A percentile compares a stretch with the other conserved stretches of the same genome.
phyloP scores from a whole-genome alignment of 352 stramenopile genomes.

The Porosira glacialis region DNA sequence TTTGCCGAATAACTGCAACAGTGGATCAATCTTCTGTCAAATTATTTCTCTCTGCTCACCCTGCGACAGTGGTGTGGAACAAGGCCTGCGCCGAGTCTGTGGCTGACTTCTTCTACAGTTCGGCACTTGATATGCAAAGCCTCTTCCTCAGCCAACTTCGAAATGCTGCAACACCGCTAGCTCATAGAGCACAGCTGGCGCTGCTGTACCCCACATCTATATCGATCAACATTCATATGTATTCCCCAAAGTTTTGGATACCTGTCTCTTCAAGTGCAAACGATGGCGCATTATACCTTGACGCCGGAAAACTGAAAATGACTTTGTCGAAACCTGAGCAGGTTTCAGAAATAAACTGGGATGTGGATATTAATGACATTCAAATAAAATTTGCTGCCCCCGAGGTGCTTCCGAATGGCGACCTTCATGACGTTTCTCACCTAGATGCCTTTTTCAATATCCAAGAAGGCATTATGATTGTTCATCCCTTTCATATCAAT shows the following conservation, averaged over 20 bases:
- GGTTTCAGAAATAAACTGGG: slow-evolving; percentile 46
- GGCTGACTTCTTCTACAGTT: slow-evolving; percentile 57
- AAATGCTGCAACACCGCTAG: slow-evolving; percentile 67
- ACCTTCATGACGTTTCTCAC: slow-evolving; percentile 18
- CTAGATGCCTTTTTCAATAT: slow-evolving; percentile 20
- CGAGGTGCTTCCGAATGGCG: slow-evolving; percentile 1
- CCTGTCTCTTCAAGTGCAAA: slow-evolving; percentile 48
- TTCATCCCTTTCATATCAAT: slow-evolving; percentile 67
- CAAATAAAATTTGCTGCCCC: slow-evolving; percentile 59
- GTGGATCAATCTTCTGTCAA: slow-evolving; percentile 41
- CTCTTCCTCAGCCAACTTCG: slow-evolving; percentile 59
- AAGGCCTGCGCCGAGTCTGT: slow-evolving; percentile 56
- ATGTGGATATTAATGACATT: slow-evolving; percentile 55
- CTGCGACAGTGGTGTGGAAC: slow-evolving; percentile 73
- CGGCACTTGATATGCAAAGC: slow-evolving; percentile 46
- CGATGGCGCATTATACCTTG: slow-evolving; percentile 73
- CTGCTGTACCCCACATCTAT: slow-evolving; percentile 66
- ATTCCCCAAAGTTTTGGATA: slow-evolving; percentile 74
- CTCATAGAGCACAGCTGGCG: slow-evolving; percentile 67
- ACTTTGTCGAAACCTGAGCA: slow-evolving; percentile 48
- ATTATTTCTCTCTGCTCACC: slow-evolving; percentile 60
- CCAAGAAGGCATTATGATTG: slow-evolving; percentile 38
- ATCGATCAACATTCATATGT: slow-evolving; percentile 61
- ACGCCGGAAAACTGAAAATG: slow-evolving; percentile 68
- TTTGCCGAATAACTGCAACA: slow-evolving; percentile 57